Percentiles rank a stretch among this genome's conserved stretches.
phyloP scores from a whole-genome alignment of 768 basidiomycete genomes.

The Cyclocybe cylindracea region DNA sequence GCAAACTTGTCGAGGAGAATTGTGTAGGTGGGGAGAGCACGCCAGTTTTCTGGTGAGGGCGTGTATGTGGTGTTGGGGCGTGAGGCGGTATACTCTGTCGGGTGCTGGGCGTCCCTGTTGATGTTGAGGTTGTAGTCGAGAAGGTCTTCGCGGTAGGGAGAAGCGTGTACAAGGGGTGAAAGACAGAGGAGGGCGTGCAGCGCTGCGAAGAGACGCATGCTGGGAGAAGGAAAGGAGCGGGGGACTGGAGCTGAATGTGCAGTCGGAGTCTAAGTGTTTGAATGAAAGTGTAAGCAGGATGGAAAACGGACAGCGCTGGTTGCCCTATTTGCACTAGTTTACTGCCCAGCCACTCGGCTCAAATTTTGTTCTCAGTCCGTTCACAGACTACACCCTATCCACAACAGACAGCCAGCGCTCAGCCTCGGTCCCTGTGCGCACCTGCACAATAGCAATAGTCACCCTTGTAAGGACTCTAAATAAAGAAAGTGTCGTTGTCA shows the following conservation, averaged over 20 bases:
- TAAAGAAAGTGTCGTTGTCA: background rate
- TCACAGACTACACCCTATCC: background rate
- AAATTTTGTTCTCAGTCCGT: background rate
- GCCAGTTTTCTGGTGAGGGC: conserved; percentile 84
- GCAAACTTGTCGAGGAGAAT: conserved; percentile 92
- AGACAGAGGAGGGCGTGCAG: conserved; percentile 40
- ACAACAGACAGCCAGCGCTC: background rate
- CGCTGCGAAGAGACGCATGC: conserved; percentile 51
- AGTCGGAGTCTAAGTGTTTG: background rate
- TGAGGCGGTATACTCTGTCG: conserved; percentile 63
- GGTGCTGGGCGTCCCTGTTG: conserved; percentile 69
- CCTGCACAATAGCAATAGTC: too few species aligned
- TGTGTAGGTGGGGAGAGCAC: conserved; percentile 76
- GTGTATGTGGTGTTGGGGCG: conserved; percentile 71
- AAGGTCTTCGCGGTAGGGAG: conserved; percentile 70
- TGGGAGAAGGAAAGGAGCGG: conserved; percentile 7
- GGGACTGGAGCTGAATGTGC: background rate
- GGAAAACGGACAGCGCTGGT: conserved; percentile 13
- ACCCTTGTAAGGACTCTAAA: background rate
- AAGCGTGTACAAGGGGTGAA: conserved; percentile 43
- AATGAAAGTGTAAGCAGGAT: background rate
- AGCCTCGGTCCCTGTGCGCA: too few species aligned
- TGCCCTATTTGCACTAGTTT: conserved; percentile 19
- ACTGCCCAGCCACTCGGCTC: conserved; percentile 6
- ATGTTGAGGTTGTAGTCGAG: conserved; percentile 76